Evolutionary conservation across 2,329 filamentous ascomycete species (phyloP).

Genomic region (Colletotrichum sublineola): DNA sequence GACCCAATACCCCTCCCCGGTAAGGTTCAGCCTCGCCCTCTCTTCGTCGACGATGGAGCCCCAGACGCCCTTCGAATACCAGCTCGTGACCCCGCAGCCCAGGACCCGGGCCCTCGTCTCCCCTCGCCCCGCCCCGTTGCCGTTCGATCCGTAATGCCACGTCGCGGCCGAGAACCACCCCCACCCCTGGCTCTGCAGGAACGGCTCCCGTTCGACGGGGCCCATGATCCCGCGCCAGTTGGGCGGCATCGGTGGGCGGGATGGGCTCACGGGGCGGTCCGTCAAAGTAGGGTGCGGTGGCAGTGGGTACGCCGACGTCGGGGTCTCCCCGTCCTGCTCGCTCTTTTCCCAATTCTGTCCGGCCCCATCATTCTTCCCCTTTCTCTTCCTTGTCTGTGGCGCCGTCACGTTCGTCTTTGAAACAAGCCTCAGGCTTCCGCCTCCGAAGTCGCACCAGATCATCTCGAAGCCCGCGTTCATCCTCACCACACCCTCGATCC

Average conservation of each 20-base stretch:
- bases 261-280: slow-evolving; percentile 51
- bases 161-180: slow-evolving; percentile 61
- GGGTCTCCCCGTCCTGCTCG: slow-evolving; percentile 23
- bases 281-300: slow-evolving; percentile 54
- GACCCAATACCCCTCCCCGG: slow-evolving; percentile 55
- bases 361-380: slow-evolving; percentile 3
- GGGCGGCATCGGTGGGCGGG: slow-evolving; percentile 52
- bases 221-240: slow-evolving; percentile 50
- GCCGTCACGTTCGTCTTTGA: slow-evolving; percentile 61
- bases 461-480: slow-evolving; percentile 67
- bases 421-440: slow-evolving; percentile 57
- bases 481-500: slow-evolving; percentile 62
- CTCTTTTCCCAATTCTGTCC: slow-evolving; percentile 24
- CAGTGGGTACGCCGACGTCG: slow-evolving; percentile 52
- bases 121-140: slow-evolving; percentile 54
- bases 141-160: slow-evolving; percentile 57
- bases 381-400: slow-evolving; percentile 51
- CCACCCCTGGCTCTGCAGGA: slow-evolving; percentile 55
- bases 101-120: slow-evolving; percentile 57
- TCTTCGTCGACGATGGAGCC: slow-evolving; percentile 50
- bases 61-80: slow-evolving; percentile 56
- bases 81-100: slow-evolving; percentile 60
- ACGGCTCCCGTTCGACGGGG: slow-evolving; percentile 53
- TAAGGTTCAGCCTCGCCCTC: slow-evolving; percentile 56
- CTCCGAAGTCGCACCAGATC: slow-evolving; percentile 65